Base-by-base conservation (phyloP, 139 green algal genomes). In the Picochlorum sp. region DNA sequence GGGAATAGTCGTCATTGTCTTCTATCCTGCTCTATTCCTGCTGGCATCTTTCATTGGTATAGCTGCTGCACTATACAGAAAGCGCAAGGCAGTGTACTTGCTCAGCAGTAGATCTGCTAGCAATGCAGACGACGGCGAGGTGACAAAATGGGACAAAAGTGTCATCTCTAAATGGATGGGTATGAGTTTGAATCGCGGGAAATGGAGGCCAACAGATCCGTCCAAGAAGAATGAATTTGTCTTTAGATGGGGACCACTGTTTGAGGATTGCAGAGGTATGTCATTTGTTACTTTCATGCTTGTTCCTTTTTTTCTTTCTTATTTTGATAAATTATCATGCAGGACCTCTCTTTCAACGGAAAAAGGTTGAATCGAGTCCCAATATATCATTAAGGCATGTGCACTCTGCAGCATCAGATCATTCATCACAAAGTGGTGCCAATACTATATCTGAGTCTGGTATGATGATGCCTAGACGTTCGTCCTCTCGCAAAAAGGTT, bases 251-350 rank as follows among this genome's bases (percentile, higher is more conserved):
- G 60, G 60, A 20, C 34, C 60, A 21, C 34, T 66, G 13, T 66
- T 66, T 55, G 60, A 66, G 57, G 60, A 66, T 21, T 66, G 60
- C 60, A 52, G 60, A 26, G 60, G 60, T 66, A 15, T 28, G 20
- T 28, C 1, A 16, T 54, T 54, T 26, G 34, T 41, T 41, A 41
- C 23, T 58, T 30, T 58, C 23, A 26, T 13, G 2, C 23, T 49
- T 49, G 9, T 26, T 58, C 10, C 23, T 14, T 58, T 26, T 9
- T 14, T 26, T 10, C 9, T 58, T 58, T 54, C n/a, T 54, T 13
- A 54, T 21, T 21, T 54, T n/a, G 16, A 62, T 62, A 7, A 54
- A 45, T 28, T 56, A 54, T n/a, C 18, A 45, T 62, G 16, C 56
- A 62, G 56, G 56, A 3, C 58, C 58, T 51, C 58, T 65, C 13